phyloP scores from a whole-genome alignment of 2,329 filamentous ascomycete genomes.

The Fusarium palustre region DNA sequence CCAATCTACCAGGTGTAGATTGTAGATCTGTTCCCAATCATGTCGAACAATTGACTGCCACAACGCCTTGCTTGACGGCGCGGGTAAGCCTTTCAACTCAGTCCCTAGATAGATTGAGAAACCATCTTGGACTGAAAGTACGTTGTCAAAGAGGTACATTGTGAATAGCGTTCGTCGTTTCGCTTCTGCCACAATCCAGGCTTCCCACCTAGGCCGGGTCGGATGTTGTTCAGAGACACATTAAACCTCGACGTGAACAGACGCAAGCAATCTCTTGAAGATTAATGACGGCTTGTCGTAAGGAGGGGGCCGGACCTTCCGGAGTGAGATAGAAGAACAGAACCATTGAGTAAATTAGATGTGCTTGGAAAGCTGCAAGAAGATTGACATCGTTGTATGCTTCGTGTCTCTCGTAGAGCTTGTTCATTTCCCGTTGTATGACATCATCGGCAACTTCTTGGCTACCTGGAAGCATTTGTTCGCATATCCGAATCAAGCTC shows the following conservation, averaged over 20 bases:
- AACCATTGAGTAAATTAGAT: not conserved
- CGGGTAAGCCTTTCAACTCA: not conserved
- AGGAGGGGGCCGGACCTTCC: accelerated
- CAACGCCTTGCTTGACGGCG: not conserved
- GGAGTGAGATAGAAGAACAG: not conserved
- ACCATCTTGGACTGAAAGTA: not conserved
- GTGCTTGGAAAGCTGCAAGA: accelerated
- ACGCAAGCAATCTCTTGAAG: not conserved
- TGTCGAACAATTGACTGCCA: not conserved
- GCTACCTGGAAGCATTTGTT: not conserved
- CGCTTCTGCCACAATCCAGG: not conserved
- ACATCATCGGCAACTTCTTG: not conserved
- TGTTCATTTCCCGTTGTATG: not conserved
- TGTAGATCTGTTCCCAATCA: not conserved
- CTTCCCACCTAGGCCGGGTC: not conserved
- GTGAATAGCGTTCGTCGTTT: not conserved
- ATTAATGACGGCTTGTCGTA: not conserved
- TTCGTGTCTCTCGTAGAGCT: accelerated
- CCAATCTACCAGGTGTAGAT: not conserved
- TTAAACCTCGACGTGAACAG: not conserved
- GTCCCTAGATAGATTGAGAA: not conserved
- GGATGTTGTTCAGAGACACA: not conserved
- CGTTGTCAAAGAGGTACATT: not conserved
- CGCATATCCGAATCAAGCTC: not conserved
- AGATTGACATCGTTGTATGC: not conserved